A percentile compares a stretch with the other conserved stretches of the same genome.
phyloP scores from a whole-genome alignment of 768 basidiomycete species.

The Suillus bovinus region DNA sequence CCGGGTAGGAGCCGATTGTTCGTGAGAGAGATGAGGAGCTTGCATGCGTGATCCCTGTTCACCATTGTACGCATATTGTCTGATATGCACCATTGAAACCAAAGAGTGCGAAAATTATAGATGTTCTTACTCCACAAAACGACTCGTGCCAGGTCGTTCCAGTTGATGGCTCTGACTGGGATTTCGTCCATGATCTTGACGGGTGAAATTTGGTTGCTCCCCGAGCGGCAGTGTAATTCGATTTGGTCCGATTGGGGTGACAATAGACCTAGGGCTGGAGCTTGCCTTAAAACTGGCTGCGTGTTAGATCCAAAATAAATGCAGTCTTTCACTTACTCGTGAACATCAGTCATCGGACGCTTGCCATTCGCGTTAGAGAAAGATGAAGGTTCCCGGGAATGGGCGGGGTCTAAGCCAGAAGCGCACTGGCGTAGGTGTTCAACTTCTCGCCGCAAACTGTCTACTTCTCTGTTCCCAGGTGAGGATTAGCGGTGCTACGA shows the following conservation, averaged over 20 bases:
- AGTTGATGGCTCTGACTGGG: slow-evolving; percentile 14
- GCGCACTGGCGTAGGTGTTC: slow-evolving; percentile 41
- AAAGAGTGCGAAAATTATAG: slow-evolving; percentile 16
- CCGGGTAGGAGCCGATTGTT: slow-evolving; percentile 42
- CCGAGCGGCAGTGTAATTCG: slow-evolving; percentile 68
- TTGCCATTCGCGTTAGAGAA: slow-evolving; percentile 62
- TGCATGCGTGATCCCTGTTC: slow-evolving; percentile 45
- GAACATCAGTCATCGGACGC: slow-evolving; percentile 50
- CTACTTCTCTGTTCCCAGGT: slow-evolving; percentile 42
- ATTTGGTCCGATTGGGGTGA: slow-evolving; percentile 57
- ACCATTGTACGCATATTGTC: slow-evolving; percentile 68
- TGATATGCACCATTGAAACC: slow-evolving; percentile 29
- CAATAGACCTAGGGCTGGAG: slow-evolving; percentile 64
- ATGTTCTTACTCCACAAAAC: slow-evolving; percentile 47
- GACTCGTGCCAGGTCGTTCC: slow-evolving; percentile 50
- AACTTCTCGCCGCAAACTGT: slow-evolving; percentile 50
- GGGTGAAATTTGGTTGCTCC: slow-evolving; percentile 43
- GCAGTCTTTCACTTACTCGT: slow-evolving; percentile 37
- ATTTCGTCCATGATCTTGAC: slow-evolving; percentile 24
- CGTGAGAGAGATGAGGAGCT: slow-evolving; percentile 39
- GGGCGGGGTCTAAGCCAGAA: slow-evolving; percentile 28
- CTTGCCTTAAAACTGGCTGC: slow-evolving; percentile 30
- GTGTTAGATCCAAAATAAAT: neutral
- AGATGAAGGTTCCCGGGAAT: slow-evolving; percentile 36
- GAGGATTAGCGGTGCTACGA: slow-evolving; percentile 5